Evolutionary conservation across 805 yeast genomes (phyloP).

Genomic region (Myxozyma neotropica): DNA sequence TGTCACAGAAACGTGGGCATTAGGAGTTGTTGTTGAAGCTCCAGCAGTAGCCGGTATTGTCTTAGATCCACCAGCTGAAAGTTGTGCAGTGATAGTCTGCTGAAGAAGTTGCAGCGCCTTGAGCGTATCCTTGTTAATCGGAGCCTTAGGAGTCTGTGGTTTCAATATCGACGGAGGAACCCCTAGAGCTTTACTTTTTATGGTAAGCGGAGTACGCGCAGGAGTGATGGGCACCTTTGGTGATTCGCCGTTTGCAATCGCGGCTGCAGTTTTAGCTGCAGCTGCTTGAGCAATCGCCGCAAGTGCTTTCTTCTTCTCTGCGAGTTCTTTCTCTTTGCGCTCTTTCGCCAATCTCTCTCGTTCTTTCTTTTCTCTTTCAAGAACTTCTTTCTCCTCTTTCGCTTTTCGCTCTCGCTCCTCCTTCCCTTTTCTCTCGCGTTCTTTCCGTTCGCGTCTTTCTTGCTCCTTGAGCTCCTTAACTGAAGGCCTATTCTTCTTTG

Average conservation of each 20-base stretch:
- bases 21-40: constrained; percentile 2
- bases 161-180: constrained; percentile 24
- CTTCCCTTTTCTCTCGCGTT: constrained; percentile 38
- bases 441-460: constrained; percentile 51
- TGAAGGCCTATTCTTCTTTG: constrained; percentile 56
- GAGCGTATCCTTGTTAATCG: constrained; percentile 55
- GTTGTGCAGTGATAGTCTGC: constrained; percentile 77
- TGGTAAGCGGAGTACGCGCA: background rate
- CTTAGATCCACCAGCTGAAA: constrained; percentile 53
- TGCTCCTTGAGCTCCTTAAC: constrained; percentile 63
- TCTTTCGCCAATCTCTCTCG: constrained; percentile 24
- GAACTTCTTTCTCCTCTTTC: constrained; percentile 37
- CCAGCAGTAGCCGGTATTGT: constrained; percentile 7
- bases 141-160: constrained; percentile 20
- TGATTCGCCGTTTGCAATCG: constrained; percentile 2
- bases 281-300: constrained; percentile 30
- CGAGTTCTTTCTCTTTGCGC: constrained; percentile 33
- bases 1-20: background rate
- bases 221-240: constrained; percentile 2
- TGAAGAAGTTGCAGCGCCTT: constrained; percentile 81
- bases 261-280: constrained; percentile 20
- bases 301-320: constrained; percentile 32
- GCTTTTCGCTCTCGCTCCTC: constrained; percentile 46
- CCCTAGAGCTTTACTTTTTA: constrained; percentile 18
- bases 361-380: constrained; percentile 36